These are phyloP conservation scores for Mycena latifolia DNA, from an alignment of 768 basidiomycete species.

Conservation along the genomic window DNA sequence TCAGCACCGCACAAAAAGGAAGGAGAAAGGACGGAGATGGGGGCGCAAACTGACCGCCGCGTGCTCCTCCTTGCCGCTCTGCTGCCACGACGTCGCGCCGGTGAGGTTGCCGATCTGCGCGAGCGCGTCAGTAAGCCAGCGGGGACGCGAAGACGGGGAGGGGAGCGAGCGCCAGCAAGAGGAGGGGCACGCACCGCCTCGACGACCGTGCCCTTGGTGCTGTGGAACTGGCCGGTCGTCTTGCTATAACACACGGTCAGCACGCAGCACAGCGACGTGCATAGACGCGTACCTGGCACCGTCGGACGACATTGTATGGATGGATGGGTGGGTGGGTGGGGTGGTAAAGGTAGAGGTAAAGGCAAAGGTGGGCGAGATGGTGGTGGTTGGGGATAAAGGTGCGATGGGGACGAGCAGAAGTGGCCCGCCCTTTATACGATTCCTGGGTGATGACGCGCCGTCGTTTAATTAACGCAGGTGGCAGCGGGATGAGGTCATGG, in stretches of 20 bases:
- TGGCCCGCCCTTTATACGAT: neutral
- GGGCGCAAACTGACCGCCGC: constrained; percentile 32
- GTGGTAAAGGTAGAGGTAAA: too few species aligned
- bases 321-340: neutral
- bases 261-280: too few species aligned
- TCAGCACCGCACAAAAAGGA: neutral
- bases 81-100: constrained; percentile 47
- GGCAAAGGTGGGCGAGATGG: constrained; percentile 1
- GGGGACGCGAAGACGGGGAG: neutral
- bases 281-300: constrained; percentile 20
- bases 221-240: constrained; percentile 12
- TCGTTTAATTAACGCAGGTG: neutral
- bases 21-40: neutral
- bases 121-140: too few species aligned
- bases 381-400: constrained; percentile 9
- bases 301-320: neutral
- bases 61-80: constrained; percentile 52
- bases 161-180: neutral
- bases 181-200: too few species aligned
- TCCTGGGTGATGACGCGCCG: neutral
- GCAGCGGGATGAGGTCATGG: neutral
- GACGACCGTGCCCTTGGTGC: constrained; percentile 21
- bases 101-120: constrained; percentile 49
- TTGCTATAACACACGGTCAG: neutral
- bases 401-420: neutral